Evolutionary conservation across 1,284 basidiomycete genomes (phyloP).

Genomic region (Cutaneotrichosporon sp.): DNA sequence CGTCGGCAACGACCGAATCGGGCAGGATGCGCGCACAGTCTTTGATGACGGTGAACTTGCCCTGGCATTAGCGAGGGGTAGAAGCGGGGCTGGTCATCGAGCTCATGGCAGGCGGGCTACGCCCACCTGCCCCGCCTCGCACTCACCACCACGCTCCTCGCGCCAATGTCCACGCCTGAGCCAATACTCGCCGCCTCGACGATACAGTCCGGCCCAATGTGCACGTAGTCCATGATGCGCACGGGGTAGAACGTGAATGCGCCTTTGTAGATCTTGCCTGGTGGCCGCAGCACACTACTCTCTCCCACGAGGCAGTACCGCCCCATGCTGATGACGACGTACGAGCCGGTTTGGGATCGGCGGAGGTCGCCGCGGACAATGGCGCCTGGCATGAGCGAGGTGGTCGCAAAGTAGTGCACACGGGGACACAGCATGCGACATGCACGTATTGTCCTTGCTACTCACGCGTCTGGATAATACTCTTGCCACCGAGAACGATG

Average conservation of each 20-base stretch:
- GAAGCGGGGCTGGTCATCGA: too few species aligned
- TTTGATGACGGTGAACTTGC: conserved; percentile 94
- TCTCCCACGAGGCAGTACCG: conserved; percentile 89
- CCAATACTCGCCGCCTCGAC: conserved; percentile 94
- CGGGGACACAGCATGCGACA: too few species aligned
- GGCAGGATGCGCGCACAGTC: conserved; percentile 76
- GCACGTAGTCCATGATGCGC: conserved; percentile 91
- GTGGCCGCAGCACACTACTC: conserved; percentile 69
- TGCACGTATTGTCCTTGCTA: neutral
- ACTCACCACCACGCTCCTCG: conserved; percentile 86
- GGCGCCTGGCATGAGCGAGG: conserved; percentile 21
- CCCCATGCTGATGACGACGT: conserved; percentile 87
- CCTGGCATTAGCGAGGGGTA: conserved; percentile 57
- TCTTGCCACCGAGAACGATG: conserved; percentile 95
- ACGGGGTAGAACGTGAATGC: conserved; percentile 94
- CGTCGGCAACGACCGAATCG: conserved; percentile 81
- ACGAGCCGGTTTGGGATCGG: conserved; percentile 57
- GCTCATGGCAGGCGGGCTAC: too few species aligned
- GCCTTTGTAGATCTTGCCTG: conserved; percentile 57
- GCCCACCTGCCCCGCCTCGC: too few species aligned
- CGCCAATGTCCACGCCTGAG: conserved; percentile 89
- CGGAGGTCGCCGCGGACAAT: conserved; percentile 35
- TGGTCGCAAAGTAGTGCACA: too few species aligned
- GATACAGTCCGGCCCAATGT: conserved; percentile 78
- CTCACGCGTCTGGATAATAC: conserved; percentile 75